Percentiles rank a stretch among this genome's conserved stretches.
Conservation (phyloP, 495 filamentous ascomycete genomes). For the Hyaloscypha variabilis region DNA sequence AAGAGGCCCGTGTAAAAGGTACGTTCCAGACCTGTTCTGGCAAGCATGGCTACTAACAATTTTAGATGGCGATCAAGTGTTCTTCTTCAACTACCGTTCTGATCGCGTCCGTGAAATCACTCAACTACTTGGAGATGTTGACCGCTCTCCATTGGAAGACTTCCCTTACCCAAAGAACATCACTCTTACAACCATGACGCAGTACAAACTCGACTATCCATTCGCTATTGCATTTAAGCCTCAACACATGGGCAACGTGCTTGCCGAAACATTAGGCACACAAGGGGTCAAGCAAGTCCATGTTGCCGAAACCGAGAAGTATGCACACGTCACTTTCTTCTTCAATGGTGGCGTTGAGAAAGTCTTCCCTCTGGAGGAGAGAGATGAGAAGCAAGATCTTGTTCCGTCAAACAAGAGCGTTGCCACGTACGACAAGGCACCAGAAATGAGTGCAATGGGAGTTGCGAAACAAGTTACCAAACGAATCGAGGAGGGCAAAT, state of each 20-base stretch:
- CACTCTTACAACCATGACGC: conserved; percentile 94
- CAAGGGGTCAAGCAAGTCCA: conserved; percentile 89
- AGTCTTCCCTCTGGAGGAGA: conserved; percentile 86
- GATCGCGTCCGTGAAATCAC: conserved; percentile 97
- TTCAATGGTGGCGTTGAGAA: conserved; percentile 99
- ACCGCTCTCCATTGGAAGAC: conserved; percentile 85
- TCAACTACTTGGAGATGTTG: conserved; percentile 87
- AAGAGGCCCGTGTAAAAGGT: conserved; percentile 83
- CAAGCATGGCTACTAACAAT: conserved; percentile 17
- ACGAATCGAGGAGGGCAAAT: conserved; percentile 76
- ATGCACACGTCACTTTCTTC: conserved; percentile 99
- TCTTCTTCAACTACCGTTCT: conserved; percentile 99
- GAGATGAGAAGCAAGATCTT: conserved; percentile 62
- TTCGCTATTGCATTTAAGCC: conserved; percentile 94
- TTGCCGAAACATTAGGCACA: conserved; percentile 93
- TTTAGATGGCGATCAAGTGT: conserved; percentile 85
- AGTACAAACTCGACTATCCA: conserved; percentile 94
- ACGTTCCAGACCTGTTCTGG: conserved; percentile 22
- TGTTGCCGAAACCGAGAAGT: conserved; percentile 98
- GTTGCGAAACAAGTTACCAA: conserved; percentile 87
- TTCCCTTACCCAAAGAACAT: conserved; percentile 95
- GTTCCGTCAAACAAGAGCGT: conserved; percentile 72
- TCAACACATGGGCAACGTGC: conserved; percentile 93
- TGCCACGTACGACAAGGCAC: conserved; percentile 93
- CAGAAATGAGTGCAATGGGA: conserved; percentile 91